Evolutionary conservation across 441 rosid genomes (phyloP).

Genomic region (Croton laevigatus): DNA sequence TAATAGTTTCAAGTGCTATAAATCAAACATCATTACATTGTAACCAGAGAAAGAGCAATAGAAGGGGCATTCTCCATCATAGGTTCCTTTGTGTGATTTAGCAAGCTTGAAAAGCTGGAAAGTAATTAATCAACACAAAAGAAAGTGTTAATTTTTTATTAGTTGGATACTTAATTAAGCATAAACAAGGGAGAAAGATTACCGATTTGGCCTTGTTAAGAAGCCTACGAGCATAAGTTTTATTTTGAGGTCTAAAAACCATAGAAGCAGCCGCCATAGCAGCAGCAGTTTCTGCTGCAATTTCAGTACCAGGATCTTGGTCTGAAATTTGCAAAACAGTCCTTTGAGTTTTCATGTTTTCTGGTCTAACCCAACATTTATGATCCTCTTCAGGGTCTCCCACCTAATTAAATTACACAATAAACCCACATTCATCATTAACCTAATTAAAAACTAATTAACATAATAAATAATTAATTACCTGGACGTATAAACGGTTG

Average conservation of each 20-base stretch:
- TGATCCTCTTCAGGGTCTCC: slow-evolving; percentile 82
- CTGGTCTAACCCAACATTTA: slow-evolving; percentile 81
- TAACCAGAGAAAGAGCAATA: slow-evolving; percentile 92
- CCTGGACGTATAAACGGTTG: slow-evolving; percentile 71
- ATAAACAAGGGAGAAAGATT: not conserved
- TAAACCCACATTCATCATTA: too few relatives aligned
- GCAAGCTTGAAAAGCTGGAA: slow-evolving; percentile 72
- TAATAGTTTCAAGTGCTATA: not conserved
- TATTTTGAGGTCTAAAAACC: slow-evolving; percentile 52
- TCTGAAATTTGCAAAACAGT: slow-evolving; percentile 54
- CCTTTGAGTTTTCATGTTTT: slow-evolving; percentile 69
- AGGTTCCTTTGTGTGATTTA: slow-evolving; percentile 61
- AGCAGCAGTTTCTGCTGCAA: slow-evolving; percentile 79
- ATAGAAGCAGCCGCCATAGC: slow-evolving; percentile 84
- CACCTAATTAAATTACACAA: slow-evolving; percentile 38
- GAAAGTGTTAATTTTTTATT: not conserved
- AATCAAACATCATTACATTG: slow-evolving; percentile 39
- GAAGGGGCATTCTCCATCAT: slow-evolving; percentile 94
- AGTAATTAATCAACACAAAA: not conserved
- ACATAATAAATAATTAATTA: not conserved
- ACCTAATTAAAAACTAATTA: too few relatives aligned
- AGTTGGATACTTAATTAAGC: too few relatives aligned
- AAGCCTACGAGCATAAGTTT: slow-evolving; percentile 52
- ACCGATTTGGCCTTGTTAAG: slow-evolving; percentile 86
- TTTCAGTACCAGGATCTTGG: slow-evolving; percentile 65